Percentiles rank a stretch among this genome's conserved stretches.
Conservation (phyloP, 805 yeast genomes). For the Vanderwaltozyma verrucispora region DNA sequence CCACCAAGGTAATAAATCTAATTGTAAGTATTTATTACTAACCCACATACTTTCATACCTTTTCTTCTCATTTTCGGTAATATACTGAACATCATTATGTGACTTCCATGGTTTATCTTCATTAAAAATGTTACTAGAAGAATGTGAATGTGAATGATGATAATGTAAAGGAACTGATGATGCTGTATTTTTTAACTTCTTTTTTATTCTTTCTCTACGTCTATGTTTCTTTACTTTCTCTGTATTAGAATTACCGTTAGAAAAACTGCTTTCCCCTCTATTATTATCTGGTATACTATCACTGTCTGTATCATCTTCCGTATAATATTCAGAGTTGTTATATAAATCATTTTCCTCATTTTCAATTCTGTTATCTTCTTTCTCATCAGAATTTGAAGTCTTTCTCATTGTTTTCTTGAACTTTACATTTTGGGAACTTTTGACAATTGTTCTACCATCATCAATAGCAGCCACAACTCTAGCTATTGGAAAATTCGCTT, state of each 20-base stretch:
- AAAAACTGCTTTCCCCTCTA: neutral
- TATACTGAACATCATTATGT: conserved; percentile 47
- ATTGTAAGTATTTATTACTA: conserved; percentile 63
- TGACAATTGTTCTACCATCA: conserved; percentile 2
- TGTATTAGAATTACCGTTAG: neutral
- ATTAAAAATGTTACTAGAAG: conserved; percentile 39
- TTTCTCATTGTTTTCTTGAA: conserved; percentile 24
- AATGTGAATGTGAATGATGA: conserved; percentile 5
- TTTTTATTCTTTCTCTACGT: conserved; percentile 8
- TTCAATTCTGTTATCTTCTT: no score
- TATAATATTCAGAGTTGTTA: neutral
- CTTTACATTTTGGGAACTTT: conserved; percentile 3
- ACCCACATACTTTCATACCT: conserved; percentile 94
- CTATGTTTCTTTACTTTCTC: conserved; percentile 5
- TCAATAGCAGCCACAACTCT: conserved; percentile 1
- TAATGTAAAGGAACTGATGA: conserved; percentile 9
- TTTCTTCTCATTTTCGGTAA: conserved; percentile 62
- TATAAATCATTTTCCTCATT: neutral
- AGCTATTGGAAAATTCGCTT: neutral
- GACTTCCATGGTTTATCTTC: conserved; percentile 73
- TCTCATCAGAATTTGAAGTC: no score
- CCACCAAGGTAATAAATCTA: conserved; percentile 32
- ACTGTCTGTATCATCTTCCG: neutral
- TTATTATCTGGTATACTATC: neutral
- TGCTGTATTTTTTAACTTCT: conserved; percentile 10